Percentiles rank a stretch among this genome's conserved stretches.
These are phyloP conservation scores for Nannochloropsis granulata DNA, from an alignment of 108 stramenopile species.

Conservation along the genomic window DNA sequence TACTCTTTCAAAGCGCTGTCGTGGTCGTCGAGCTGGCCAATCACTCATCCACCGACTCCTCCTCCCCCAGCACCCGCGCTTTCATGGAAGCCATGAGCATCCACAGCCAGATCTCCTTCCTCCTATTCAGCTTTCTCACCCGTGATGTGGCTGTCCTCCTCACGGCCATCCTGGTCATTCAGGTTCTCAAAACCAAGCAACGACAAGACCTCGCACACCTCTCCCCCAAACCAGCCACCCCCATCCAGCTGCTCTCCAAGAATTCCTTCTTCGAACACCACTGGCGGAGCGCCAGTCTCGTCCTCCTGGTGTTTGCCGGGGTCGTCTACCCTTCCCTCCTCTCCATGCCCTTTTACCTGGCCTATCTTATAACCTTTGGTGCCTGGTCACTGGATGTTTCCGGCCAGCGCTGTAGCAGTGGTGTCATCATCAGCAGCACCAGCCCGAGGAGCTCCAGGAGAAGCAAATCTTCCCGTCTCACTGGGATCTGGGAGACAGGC, in stretches of 20 bases:
- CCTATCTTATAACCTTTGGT: background rate
- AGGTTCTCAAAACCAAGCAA: background rate
- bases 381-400: background rate
- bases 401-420: background rate
- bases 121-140: background rate
- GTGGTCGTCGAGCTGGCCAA: background rate
- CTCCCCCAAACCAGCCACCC: background rate
- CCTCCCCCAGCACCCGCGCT: background rate
- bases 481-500: background rate
- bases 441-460: background rate
- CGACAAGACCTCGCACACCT: background rate
- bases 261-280: background rate
- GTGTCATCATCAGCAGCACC: background rate
- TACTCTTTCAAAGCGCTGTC: background rate
- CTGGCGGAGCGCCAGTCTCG: background rate
- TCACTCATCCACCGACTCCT: background rate
- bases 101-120: background rate
- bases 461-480: background rate
- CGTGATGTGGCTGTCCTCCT: background rate
- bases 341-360: background rate
- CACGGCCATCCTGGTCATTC: background rate
- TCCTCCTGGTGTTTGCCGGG: background rate
- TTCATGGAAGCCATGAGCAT: background rate
- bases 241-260: background rate
- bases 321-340: background rate